Percentiles rank a stretch among this genome's conserved stretches.
These are phyloP conservation scores for Sporothrix humicola DNA, from an alignment of 2,329 filamentous ascomycete species.

Conservation along the genomic window DNA sequence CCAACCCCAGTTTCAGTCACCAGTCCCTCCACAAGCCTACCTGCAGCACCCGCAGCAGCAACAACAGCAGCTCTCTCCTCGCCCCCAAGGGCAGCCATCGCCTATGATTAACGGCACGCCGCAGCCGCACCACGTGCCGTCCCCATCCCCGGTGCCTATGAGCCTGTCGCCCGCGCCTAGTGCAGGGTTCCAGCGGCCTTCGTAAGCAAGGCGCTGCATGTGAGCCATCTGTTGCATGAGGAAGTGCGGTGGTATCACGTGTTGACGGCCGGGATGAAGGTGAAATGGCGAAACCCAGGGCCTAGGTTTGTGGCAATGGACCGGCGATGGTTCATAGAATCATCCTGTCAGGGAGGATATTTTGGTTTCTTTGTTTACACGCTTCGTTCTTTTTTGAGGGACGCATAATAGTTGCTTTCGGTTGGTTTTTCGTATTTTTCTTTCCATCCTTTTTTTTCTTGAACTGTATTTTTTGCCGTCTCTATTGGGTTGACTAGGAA, in stretches of 20 bases:
- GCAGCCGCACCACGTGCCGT: constrained; percentile 34
- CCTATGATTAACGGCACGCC: constrained; percentile 37
- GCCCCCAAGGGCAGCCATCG: constrained; percentile 23
- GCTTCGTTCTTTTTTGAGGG: not conserved
- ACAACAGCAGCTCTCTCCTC: constrained; percentile 3
- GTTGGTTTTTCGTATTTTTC: too few species aligned
- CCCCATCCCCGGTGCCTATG: constrained; percentile 38
- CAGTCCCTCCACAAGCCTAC: constrained; percentile 31
- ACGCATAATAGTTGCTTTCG: not conserved
- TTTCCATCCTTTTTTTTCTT: not conserved
- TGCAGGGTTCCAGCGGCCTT: constrained; percentile 33
- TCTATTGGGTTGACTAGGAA: constrained; percentile 4
- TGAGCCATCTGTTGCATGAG: not conserved
- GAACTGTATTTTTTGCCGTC: not conserved
- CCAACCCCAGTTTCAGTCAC: constrained; percentile 17
- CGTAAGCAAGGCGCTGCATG: not conserved
- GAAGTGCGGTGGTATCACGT: not conserved
- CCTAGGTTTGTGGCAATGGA: not conserved
- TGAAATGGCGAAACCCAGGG: not conserved
- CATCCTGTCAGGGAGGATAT: not conserved
- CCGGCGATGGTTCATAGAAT: not conserved
- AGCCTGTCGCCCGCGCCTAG: constrained; percentile 38
- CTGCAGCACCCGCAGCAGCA: constrained; percentile 16
- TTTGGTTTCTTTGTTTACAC: not conserved
- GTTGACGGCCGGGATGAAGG: not conserved